Percentiles rank a stretch among this genome's conserved stretches.
Conservation (phyloP, 139 green algal species). For the Closterium sp. region DNA sequence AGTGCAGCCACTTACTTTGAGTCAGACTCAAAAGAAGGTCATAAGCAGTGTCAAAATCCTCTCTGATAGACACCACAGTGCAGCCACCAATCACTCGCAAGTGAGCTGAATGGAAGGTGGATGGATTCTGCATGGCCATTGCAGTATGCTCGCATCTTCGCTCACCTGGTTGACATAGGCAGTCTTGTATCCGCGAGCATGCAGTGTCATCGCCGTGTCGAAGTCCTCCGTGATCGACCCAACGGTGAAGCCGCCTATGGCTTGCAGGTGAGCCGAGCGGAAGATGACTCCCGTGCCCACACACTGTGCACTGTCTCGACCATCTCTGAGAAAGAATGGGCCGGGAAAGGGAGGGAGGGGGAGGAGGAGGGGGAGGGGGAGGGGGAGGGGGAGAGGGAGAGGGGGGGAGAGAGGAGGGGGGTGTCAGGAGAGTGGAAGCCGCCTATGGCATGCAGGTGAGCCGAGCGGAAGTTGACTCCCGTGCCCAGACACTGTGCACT, state of each 20-base stretch:
- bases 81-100: no score
- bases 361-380: not conserved
- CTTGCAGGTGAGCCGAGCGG: conserved; percentile 14
- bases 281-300: conserved; percentile 37
- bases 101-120: no score
- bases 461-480: conserved; percentile 1
- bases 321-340: not conserved
- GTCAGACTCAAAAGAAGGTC: no score
- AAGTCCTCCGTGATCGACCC: conserved; percentile 44
- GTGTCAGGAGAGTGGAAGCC: conserved; percentile 4
- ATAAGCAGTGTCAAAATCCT: no score
- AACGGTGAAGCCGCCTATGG: conserved; percentile 16
- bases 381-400: not conserved
- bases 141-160: no score
- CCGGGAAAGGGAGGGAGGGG: not conserved
- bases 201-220: conserved; percentile 38
- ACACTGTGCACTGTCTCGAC: conserved; percentile 23
- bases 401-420: not conserved
- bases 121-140: no score
- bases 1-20: no score
- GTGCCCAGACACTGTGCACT: conserved; percentile 4
- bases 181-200: conserved; percentile 19
- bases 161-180: conserved; percentile 39
- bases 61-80: no score
- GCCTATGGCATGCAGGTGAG: not conserved